Evolutionary conservation across 257 asterid species (phyloP), one percentile per base, ranked within the genome.

Genomic region (Eucommia ulmoides): DNA sequence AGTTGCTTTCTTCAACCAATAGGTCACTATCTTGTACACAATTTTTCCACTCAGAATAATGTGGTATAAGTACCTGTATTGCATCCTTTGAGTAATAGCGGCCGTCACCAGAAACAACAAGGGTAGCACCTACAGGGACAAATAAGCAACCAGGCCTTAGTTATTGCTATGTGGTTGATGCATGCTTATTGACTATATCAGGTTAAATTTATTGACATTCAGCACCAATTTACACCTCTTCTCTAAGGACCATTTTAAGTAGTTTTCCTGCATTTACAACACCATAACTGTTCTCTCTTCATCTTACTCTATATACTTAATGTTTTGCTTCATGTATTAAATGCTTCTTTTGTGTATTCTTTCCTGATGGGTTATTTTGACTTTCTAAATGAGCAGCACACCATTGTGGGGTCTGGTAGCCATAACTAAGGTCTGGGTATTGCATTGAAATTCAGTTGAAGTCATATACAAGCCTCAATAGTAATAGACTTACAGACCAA

Each of bases 51-150:
- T n/a, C n/a, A n/a, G n/a, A n/a, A n/a, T n/a, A n/a, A n/a, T n/a
- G n/a, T n/a, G n/a, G n/a, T n/a, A 22, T 17, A 21, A 22, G 53
- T 58, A 85, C 98, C 88, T 82, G 96, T 55, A 89, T 77, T 25
- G 96, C 94, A 56, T 89, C 94, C 82, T 82, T 82, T 9, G 98
- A 89, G 52, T 25, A 89, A 75, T 85, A 89, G 58, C 98, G 94
- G 22, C 98, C 98, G 71, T 89, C 98, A 65, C 98, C 98, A 53
- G 96, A 89, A 61, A 89, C 98, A 64, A 89, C 96, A 65, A 85
- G 93, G 54, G 94, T 85, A 52, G 92, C 98, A 59, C 93, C 94
- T 85, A 74, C 59, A 70, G 41, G 5, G 61, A 23, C 24, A 65
- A 33, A 41, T 56, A 60, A 10, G 15, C 44, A 35, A 18, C 11